A percentile compares a stretch with the other conserved stretches of the same genome.
Evolutionary conservation across 140 eudicot species (phyloP).

Genomic region (Flaveria floridana): DNA sequence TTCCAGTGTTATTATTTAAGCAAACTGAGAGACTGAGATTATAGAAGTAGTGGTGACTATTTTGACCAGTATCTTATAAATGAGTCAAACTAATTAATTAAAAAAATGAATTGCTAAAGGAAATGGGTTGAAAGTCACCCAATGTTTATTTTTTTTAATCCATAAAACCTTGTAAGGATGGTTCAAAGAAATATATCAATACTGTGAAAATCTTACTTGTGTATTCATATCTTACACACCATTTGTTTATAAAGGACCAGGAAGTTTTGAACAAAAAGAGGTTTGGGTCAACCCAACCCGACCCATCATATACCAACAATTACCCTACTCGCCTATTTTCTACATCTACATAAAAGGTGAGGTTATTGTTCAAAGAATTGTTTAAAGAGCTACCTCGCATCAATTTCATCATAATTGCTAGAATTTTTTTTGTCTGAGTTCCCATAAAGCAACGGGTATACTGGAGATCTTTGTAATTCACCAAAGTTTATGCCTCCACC

Average conservation of each 20-base stretch:
- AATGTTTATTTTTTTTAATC: not conserved
- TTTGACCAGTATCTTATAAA: not conserved
- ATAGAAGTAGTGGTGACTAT: not conserved
- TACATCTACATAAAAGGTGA: not conserved
- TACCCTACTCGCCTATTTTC: not conserved
- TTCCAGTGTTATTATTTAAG: not conserved
- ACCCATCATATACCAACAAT: not conserved
- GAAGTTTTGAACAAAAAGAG: not conserved
- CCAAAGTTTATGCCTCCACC: slow-evolving; percentile 78
- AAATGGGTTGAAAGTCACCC: not conserved
- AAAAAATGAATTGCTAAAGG: not conserved
- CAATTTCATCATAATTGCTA: slow-evolving; percentile 24
- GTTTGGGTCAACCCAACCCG: not conserved
- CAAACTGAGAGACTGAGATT: not conserved
- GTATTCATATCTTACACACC: not conserved
- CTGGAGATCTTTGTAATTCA: slow-evolving; percentile 44
- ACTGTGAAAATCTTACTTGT: not conserved
- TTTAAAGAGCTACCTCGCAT: slow-evolving; percentile 46
- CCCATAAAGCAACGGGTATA: slow-evolving; percentile 53
- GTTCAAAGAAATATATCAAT: not conserved
- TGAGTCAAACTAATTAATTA: not conserved
- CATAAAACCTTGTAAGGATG: not conserved
- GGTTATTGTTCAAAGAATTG: not conserved
- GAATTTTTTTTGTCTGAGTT: slow-evolving; percentile 35
- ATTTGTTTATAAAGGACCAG: not conserved